phyloP scores from a whole-genome alignment of 371 early-diverging fungal species.

The Zopfochytrium polystomum region DNA sequence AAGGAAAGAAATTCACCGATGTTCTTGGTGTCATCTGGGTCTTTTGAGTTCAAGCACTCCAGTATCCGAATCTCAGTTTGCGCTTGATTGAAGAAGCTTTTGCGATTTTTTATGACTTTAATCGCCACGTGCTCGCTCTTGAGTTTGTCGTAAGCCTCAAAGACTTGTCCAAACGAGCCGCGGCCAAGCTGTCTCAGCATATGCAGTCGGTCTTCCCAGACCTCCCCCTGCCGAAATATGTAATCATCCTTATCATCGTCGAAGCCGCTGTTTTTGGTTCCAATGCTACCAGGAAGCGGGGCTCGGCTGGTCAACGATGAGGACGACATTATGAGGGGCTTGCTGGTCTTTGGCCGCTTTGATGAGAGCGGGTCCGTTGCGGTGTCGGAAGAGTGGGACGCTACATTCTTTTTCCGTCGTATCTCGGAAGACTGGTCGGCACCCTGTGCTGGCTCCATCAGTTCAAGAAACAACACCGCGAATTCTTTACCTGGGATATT shows the following conservation, averaged over 20 bases:
- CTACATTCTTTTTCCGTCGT: no score
- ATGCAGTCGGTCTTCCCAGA: conserved; percentile 23
- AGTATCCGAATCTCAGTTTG: conserved; percentile 40
- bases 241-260: conserved; percentile 40
- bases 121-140: conserved; percentile 41
- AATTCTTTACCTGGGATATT: no score
- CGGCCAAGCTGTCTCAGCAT: conserved; percentile 11
- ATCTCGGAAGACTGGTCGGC: no score
- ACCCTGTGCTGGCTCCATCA: no score
- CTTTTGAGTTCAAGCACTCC: conserved; percentile 11
- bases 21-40: conserved; percentile 7
- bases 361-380: no score
- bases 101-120: conserved; percentile 50
- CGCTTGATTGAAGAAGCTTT: conserved; percentile 43
- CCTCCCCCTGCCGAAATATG: conserved; percentile 29
- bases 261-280: conserved; percentile 8
- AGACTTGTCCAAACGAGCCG: conserved; percentile 57
- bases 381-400: no score
- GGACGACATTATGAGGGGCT: no score
- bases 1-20: conserved; percentile 13
- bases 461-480: no score
- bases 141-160: conserved; percentile 37
- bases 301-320: no score
- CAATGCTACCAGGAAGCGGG: no score
- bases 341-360: no score